Base-by-base conservation (phyloP, 306 rosid genomes). In the Pterocarpus santalinus region DNA sequence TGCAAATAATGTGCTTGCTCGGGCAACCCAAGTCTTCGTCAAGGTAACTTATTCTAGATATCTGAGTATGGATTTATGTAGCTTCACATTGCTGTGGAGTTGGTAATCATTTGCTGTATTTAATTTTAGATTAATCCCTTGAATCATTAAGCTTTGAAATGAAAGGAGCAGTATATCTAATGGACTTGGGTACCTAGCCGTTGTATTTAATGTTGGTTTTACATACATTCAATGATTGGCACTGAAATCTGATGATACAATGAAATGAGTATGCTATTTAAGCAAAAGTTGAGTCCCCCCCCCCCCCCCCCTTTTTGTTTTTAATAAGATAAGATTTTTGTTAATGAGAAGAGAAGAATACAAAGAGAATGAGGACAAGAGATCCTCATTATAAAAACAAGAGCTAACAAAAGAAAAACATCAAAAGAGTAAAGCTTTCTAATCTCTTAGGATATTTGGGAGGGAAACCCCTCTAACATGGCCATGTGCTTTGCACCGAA, bases 21-120 rank as follows among this genome's bases (percentile, higher is more conserved):
- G 99, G 69, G 98, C 98, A 73, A 90, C 97, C 61, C 97, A 96
- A 82, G 97, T 96, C 61, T 96, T 96, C 87, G 98, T 96, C 78
- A 96, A 96, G 99, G 99, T 96, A 84, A 57, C 81, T 56, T 72
- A 70, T 64, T 51, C 36, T 41, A 4, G 22, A 46, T 41, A 28
- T 32, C 8, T 2, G 47, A 38, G 17, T 82, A 11, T 57, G 60
- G 8, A 2, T 65, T 12, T 57, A 12, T 55, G 58, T 15, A 5
- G 22, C 36, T 57, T 56, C 13, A n/a, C 58, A 30, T 56, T 78
- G 35, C 36, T 13, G 15, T 15, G 14, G 43, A 34, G 28, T 10
- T 79, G 41, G 64, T 32, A n/a, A 69, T 63, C 46, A 44, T 41
- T 75, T 74, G 5, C 76, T 64, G 34, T 7, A 38, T 58, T 73